Evolutionary conservation across 345 rosid species (phyloP), one percentile per base, ranked within the genome.

Genomic region (Nasturtium officinale): DNA sequence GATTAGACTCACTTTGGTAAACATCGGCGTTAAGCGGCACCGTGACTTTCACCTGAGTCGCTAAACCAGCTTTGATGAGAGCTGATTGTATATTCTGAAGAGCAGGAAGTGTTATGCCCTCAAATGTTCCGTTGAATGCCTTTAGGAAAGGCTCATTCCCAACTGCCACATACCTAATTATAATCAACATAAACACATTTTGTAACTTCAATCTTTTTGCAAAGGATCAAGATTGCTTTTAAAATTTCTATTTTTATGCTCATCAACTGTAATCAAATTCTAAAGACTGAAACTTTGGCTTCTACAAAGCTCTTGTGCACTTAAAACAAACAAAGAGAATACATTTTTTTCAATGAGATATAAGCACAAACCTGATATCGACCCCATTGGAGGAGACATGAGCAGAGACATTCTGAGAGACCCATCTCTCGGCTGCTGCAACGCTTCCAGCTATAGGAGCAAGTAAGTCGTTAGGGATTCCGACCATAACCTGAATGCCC

Each of bases 401-500:
- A 3, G 84, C 59, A 67, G 96, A 87, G 73, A 87, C 84, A 74
- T 89, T 89, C 52, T 80, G 75, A 48, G 86, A 70, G 56, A 89
- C 96, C 96, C 96, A 89, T 70, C 83, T 80, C 74, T 84, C 89
- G 0, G 92, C 92, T 7, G 85, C 90, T 52, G 85, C 80, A 33
- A 82, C 78, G 53, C 82, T 81, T 13, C 23, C 71, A 48, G 96
- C 87, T 18, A 89, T 17, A 67, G 85, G 20, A 28, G 74, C 56
- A 23, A 89, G 92, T 83, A 84, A 78, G 26, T 89, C 96, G 68
- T 89, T 89, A 10, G 96, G 92, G 58, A 89, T 89, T 25, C 92
- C 96, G 61, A 85, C 90, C 96, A 89, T 87, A 21, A 86, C 96
- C 67, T 89, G 85, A 81, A 89, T 82, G 65, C 87, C 87, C 26